Base-by-base conservation (phyloP, 371 early-diverging fungal genomes). In the Phascolomyces articulosus region DNA sequence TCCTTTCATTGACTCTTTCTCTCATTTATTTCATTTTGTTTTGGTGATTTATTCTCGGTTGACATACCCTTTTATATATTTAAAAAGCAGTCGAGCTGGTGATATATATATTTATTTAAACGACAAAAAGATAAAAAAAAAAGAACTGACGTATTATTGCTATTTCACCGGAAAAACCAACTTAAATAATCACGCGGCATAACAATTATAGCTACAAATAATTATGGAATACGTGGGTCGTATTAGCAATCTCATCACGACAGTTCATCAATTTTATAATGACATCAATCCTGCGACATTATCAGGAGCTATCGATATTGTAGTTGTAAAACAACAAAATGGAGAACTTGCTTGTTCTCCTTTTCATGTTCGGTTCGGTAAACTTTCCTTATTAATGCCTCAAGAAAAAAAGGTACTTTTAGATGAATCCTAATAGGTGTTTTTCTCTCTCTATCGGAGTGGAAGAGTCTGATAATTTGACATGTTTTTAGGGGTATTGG, bases 321-420 rank as follows among this genome's bases (percentile, higher is more conserved):
- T 99, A 16, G 98, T 96, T 15, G 93, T 97, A 21, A 87, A 95
- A 68, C 90, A 87, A 65, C 67, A 77, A 34, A 79, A 90, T 70
- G 96, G 96, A 15, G 85, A 86, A 29, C 79, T 96, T 24, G 75
- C 84, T 21, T 96, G 97, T 72, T 94, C 96, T 4, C 98, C 98
- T 2, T 99, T 98, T 70, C 98, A 99, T 72, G 96, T 98, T 23
- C 87, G 98, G 44, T 99, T 99, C 70, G 97, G 98, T 9, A 98
- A 97, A 75, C 83, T 98, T 11, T 92, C 93, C 60, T 86, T 98
- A 49, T 86, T 97, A 24, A 84, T 93, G 95, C n/a, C 91, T 85
- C 62, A 70, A 60, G 97, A 94, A 65, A 96, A 98, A 78, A 79
- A 85, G 65, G 93, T 90, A 61, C 28, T 40, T 20, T 24, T 21